Evolutionary conservation across 257 asterid genomes (phyloP).

Genomic region (Lavandula angustifolia): DNA sequence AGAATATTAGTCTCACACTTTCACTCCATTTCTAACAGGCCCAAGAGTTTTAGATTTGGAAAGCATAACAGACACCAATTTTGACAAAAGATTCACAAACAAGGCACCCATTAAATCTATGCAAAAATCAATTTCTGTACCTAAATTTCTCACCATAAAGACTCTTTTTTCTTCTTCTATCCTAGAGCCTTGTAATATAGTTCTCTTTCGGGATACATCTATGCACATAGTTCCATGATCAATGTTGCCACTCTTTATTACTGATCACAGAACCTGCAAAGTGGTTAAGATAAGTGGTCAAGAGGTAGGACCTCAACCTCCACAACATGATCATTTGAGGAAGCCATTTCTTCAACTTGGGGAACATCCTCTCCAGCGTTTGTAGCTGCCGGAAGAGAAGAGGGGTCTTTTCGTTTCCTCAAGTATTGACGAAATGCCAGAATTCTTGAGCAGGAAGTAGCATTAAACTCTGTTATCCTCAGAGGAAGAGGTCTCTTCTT

Average conservation of each 20-base stretch:
- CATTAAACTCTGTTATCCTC: constrained; percentile 26
- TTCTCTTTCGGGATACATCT: neutral
- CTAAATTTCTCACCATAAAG: too few species aligned
- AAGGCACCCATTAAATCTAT: too few species aligned
- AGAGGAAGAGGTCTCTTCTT: constrained; percentile 18
- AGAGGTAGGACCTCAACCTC: neutral
- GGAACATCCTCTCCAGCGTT: neutral
- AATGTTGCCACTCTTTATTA: neutral
- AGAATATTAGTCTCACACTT: too few species aligned
- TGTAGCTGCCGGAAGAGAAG: constrained; percentile 18
- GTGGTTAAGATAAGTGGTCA: neutral
- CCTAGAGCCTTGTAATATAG: too few species aligned
- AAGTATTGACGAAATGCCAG: neutral
- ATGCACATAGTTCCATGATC: neutral
- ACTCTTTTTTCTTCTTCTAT: too few species aligned
- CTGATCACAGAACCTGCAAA: neutral
- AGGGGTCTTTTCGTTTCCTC: constrained; percentile 8
- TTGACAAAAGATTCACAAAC: too few species aligned
- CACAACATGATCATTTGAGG: neutral
- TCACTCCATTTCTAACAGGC: too few species aligned
- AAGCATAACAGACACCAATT: too few species aligned
- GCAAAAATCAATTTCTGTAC: too few species aligned
- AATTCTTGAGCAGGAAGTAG: constrained; percentile 17
- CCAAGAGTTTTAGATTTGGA: too few species aligned
- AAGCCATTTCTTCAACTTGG: constrained; percentile 20